Base-by-base conservation (phyloP, 305 asterid species). In the Fraxinus nigra region DNA sequence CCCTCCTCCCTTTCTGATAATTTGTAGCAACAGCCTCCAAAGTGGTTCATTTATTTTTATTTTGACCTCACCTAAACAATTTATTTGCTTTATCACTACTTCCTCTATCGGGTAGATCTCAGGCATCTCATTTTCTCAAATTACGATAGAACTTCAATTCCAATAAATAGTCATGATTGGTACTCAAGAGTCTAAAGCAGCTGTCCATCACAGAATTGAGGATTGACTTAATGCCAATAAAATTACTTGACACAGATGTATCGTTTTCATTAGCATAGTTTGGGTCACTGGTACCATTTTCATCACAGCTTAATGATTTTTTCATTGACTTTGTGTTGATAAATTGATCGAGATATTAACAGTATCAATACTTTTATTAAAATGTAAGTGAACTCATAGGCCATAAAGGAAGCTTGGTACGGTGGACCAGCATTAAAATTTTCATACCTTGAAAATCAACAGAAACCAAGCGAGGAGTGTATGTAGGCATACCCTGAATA, bases 391-490 rank as follows among this genome's bases (percentile, higher is more conserved):
- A 46, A 37, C 1, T 4, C 35, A 54, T 28, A 35, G 61, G 77
- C 43, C 75, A 43, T 22, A 78, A 43, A 75, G n/a, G n/a, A 75
- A 28, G 34, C 37, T 80, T 65, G 24, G 14, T 51, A 80, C 37
- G 16, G 67, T 37, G 61, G 11, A 48, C 28, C 74, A 67, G 56
- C 75, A 40, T 69, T 61, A 85, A 37, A 78, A 46, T 40, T 73
- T 48, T 81, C 10, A 65, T 83, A 93, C 99, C 99, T 93, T 93
- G 97, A 85, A 92, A 89, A 87, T 85, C 97, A 75, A 95, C 85
- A 1, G 98, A 92, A 82, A 95, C 90, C 92, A 95, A 65, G 72
- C 98, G 97, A 77, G 99, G 98, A 75, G 97, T 95, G 89, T 93
- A 92, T 0, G 99, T 93, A 83, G 82, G 85, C 82, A 87, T 80